Evolutionary conservation across 352 stramenopile genomes (phyloP).

Genomic region (Hyaloperonospora arabidopsidis): DNA sequence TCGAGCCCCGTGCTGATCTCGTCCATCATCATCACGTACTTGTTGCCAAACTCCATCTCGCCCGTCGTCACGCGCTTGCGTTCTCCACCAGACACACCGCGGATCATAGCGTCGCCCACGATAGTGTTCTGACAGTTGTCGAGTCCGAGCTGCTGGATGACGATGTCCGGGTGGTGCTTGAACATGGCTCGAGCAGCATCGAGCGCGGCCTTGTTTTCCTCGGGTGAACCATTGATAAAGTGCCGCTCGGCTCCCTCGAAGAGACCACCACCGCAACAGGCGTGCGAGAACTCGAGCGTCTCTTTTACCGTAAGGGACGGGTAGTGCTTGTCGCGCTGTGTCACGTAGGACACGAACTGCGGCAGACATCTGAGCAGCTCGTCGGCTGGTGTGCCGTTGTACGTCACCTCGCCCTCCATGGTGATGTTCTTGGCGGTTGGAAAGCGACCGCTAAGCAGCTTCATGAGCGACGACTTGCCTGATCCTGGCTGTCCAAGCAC

Average conservation of each 20-base stretch:
- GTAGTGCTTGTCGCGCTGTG: slow-evolving; percentile 34
- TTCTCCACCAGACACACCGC: slow-evolving; percentile 66
- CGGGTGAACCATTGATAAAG: slow-evolving; percentile 13
- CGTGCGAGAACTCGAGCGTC: slow-evolving; percentile 39
- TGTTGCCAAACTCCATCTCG: slow-evolving; percentile 81
- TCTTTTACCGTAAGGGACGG: slow-evolving; percentile 45
- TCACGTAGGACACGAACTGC: slow-evolving; percentile 38
- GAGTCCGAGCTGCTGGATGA: slow-evolving; percentile 22
- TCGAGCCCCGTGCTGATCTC: slow-evolving; percentile 64
- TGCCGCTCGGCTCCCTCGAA: slow-evolving; percentile 11
- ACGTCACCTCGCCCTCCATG: slow-evolving; percentile 31
- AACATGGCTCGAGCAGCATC: slow-evolving; percentile 20
- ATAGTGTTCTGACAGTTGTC: slow-evolving; percentile 47
- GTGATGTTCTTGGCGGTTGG: slow-evolving; percentile 26
- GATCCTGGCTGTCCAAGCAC: slow-evolving; percentile 41
- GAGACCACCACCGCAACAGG: slow-evolving; percentile 23
- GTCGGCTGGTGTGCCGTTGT: slow-evolving; percentile 27
- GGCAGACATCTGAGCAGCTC: slow-evolving; percentile 14
- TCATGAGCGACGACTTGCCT: slow-evolving; percentile 48
- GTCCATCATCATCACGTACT: slow-evolving; percentile 79
- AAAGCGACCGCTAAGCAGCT: slow-evolving; percentile 38
- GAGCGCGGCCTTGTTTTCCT: slow-evolving; percentile 32
- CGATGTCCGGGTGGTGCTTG: slow-evolving; percentile 14
- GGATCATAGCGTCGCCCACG: slow-evolving; percentile 52
- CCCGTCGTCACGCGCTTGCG: slow-evolving; percentile 68